Evolutionary conservation across 345 rosid species (phyloP).

Genomic region (Odontarrhena argentea): DNA sequence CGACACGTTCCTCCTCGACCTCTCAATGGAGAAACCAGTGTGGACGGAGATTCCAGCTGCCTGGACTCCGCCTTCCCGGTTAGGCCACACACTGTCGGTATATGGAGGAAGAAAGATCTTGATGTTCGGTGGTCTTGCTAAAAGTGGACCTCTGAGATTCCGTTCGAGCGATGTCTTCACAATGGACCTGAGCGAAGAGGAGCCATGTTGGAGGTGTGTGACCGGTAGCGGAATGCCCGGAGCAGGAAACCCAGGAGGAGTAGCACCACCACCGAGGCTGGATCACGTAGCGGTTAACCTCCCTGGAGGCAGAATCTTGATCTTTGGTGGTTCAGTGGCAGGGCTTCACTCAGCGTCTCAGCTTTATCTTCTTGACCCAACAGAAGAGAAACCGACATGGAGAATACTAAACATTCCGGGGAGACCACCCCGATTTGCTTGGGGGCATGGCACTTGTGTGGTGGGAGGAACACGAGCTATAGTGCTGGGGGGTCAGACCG

Average conservation of each 20-base stretch:
- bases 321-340: slow-evolving; percentile 87
- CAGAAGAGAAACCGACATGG: slow-evolving; percentile 90
- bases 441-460: slow-evolving; percentile 95
- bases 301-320: slow-evolving; percentile 77
- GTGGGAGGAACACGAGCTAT: slow-evolving; percentile 89
- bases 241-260: slow-evolving; percentile 82
- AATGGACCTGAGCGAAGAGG: slow-evolving; percentile 87
- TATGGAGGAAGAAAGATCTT: slow-evolving; percentile 84
- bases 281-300: slow-evolving; percentile 88
- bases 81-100: slow-evolving; percentile 79
- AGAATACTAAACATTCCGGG: slow-evolving; percentile 84
- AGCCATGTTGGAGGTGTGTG: slow-evolving; percentile 84
- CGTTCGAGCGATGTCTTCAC: slow-evolving; percentile 89
- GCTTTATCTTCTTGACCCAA: slow-evolving; percentile 81
- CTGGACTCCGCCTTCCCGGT: slow-evolving; percentile 89
- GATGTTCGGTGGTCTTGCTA: slow-evolving; percentile 90
- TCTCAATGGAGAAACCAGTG: slow-evolving; percentile 81
- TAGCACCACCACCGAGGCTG: slow-evolving; percentile 88
- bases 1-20: slow-evolving; percentile 85
- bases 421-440: slow-evolving; percentile 79
- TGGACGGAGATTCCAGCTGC: slow-evolving; percentile 90
- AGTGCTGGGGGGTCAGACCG: slow-evolving; percentile 88
- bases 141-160: slow-evolving; percentile 82
- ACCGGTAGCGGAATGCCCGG: slow-evolving; percentile 87
- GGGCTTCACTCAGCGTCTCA: slow-evolving; percentile 95